Base-by-base conservation (phyloP, 495 filamentous ascomycete genomes). In the Neurospora terricola region DNA sequence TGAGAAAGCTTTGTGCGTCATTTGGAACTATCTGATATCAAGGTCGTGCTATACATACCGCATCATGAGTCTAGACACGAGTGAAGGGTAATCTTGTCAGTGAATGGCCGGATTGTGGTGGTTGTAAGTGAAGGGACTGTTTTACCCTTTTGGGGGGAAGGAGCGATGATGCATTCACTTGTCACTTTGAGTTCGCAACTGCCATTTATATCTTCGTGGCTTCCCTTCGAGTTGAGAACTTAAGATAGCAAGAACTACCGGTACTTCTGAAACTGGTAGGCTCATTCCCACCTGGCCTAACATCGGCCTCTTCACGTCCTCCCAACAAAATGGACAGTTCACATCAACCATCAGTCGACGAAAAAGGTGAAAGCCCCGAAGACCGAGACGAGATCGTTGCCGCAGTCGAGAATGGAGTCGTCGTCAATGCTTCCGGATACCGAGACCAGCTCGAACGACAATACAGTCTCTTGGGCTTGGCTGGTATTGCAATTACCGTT, bases 371-470 rank as follows among this genome's bases (percentile, higher is more conserved):
- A 34, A 16, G 54, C 9, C 54, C 27, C 3, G 54, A 66, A 66
- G 30, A 18, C 54, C 23, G 54, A 66, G 77, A 80, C 59, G 81
- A 84, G 42, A 81, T 77, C 2, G 75, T 84, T 34, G 78, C 73
- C 30, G 79, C 81, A 1, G 77, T 83, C 39, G 77, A 82, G 68
- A 75, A 77, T 38, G 80, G 82, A n/a, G 69, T 82, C 16, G 75
- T 78, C n/a, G 73, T 86, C 72, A 90, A 90, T 75, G 84, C 84
- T 18, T 87, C 88, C 14, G 88, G 88, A 2, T 88, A 90, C 74
- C 80, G 76, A 69, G 86, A 89, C 76, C 85, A 89, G 72, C 76
- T 89, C 30, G 82, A 86, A 70, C 82, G 87, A 16, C 87, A 89
- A 73, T 89, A 88, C 76, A 79, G 83, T n/a, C 78, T 90, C 37